Base-by-base conservation (phyloP, 176 grass and related monocot species). In the Echinochloa phyllopogon region DNA sequence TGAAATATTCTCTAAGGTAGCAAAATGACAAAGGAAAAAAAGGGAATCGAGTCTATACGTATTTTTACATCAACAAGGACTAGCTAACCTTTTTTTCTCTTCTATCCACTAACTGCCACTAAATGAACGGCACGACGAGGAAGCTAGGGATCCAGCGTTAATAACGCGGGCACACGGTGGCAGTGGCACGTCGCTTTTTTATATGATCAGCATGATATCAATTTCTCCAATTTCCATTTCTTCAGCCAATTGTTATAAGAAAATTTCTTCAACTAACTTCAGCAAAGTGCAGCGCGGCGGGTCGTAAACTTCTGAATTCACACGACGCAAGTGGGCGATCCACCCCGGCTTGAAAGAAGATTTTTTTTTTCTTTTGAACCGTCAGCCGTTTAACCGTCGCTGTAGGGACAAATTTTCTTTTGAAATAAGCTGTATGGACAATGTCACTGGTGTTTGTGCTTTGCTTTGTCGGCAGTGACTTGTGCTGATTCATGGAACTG, bases 391-490 rank as follows among this genome's bases (percentile, higher is more conserved):
- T 66, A 49, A 78, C 25, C 64, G 25, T 29, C 0, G 62, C 17
- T 69, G 23, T 10, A 48, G 13, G 27, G 4, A 36, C n/a, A n/a
- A n/a, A n/a, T n/a, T n/a, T n/a, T n/a, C n/a, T n/a, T n/a, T n/a
- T n/a, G n/a, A n/a, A n/a, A n/a, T n/a, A n/a, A n/a, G 62, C 17
- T 69, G 23, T 10, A 48, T 8, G 27, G 4, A 36, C 37, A 64
- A 65, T 29, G 79, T 64, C 42, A 13, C 14, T 78, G 25, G 0
- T 24, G 51, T 18, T 27, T 14, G n/a, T 27, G 2, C 50, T 13
- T 15, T 11, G 11, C 55, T 24, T 13, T 81, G 70, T 82, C 70
- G 78, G 69, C 69, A 71, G 75, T 13, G 65, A 61, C 25, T 44
- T 11, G 13, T 10, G 23, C 13, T 20, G 21, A 55, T 68, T 5